A percentile compares a stretch with the other conserved stretches of the same genome.
Evolutionary conservation across 2,329 filamentous ascomycete species (phyloP).

Genomic region (Bipolaris victoriae): DNA sequence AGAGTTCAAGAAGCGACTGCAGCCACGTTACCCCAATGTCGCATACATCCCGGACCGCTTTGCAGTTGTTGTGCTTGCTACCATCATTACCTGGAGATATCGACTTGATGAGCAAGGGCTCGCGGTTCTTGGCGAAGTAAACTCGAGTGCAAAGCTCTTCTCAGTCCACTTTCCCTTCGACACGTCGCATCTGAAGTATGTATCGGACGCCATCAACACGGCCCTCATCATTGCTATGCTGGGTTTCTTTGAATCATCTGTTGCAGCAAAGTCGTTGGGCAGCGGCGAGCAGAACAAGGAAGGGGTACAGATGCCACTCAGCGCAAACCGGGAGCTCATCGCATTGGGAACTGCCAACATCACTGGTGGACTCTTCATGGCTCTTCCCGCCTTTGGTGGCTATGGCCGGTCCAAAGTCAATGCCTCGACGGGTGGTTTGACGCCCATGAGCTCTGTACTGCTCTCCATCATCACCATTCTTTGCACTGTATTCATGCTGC

Average conservation of each 20-base stretch:
- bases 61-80: conserved; percentile 82
- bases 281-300: conserved; percentile 60
- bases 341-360: conserved; percentile 90
- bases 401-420: conserved; percentile 97
- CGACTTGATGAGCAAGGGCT: conserved; percentile 82
- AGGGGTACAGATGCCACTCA: conserved; percentile 80
- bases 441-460: conserved; percentile 90
- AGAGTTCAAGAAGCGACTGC: conserved; percentile 79
- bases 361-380: conserved; percentile 90
- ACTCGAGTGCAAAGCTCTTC: conserved; percentile 74
- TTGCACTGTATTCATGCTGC: conserved; percentile 80
- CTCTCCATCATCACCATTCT: conserved; percentile 82
- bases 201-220: conserved; percentile 85
- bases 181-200: conserved; percentile 75
- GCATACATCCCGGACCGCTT: conserved; percentile 94
- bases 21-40: conserved; percentile 77
- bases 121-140: conserved; percentile 80
- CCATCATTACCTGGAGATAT: conserved; percentile 76
- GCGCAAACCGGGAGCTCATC: conserved; percentile 90
- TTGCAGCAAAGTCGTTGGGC: conserved; percentile 85
- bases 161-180: conserved; percentile 87
- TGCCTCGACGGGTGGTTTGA: conserved; percentile 86
- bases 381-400: conserved; percentile 90
- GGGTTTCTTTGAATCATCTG: conserved; percentile 98
- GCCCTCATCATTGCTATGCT: conserved; percentile 92